Conservation (phyloP, 345 rosid species). For the Limnanthes douglasii region DNA sequence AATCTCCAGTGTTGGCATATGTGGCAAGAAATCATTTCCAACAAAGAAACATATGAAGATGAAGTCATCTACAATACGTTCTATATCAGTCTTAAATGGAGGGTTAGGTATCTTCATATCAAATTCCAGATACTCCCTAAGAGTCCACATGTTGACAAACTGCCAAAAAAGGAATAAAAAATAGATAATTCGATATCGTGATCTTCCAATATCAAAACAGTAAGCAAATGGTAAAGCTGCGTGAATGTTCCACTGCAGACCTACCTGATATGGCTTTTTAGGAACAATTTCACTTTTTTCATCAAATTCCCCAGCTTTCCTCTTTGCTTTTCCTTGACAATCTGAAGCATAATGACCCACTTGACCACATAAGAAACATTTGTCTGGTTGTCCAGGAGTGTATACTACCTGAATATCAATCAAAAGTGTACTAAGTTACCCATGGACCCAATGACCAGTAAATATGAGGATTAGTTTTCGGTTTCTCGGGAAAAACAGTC, state of each 20-base stretch:
- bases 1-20: constrained; percentile 98
- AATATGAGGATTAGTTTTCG: no score
- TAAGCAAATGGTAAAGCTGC: neutral
- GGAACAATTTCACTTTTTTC: constrained; percentile 66
- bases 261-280: constrained; percentile 91
- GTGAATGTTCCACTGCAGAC: constrained; percentile 2
- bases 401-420: constrained; percentile 51
- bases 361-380: constrained; percentile 95
- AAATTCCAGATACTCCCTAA: constrained; percentile 76
- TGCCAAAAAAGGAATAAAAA: constrained; percentile 15
- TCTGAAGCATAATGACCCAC: constrained; percentile 78
- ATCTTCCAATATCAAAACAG: constrained; percentile 1
- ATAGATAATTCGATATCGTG: constrained; percentile 6
- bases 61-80: constrained; percentile 90
- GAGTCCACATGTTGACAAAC: constrained; percentile 92
- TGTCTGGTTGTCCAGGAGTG: constrained; percentile 80
- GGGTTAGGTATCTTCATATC: constrained; percentile 66
- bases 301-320: constrained; percentile 83
- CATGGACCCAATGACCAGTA: no score
- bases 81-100: constrained; percentile 67
- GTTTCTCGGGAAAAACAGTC: no score
- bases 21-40: constrained; percentile 97
- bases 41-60: constrained; percentile 98
- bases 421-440: neutral
- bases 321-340: constrained; percentile 86